phyloP scores from a whole-genome alignment of 352 stramenopile genomes.

The Halophytophthora batemanensis region DNA sequence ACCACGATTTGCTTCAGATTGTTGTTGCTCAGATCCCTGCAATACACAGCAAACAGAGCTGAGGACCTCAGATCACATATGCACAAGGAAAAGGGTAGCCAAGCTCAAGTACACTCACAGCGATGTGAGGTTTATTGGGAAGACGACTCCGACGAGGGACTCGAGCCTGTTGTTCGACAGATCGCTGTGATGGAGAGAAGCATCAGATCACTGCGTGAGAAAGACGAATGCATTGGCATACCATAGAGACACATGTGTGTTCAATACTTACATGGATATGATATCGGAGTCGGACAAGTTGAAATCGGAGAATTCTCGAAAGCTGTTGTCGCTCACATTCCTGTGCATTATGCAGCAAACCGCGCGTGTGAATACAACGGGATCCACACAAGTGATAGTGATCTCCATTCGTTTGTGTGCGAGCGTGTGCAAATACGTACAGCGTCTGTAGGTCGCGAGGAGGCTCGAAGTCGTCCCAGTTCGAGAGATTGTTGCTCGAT shows the following conservation, averaged over 20 bases:
- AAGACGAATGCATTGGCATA: too few relatives aligned
- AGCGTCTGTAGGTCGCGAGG: slow-evolving; percentile 26
- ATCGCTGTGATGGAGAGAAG: slow-evolving; percentile 10
- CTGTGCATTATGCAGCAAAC: slow-evolving; percentile 9
- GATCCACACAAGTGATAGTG: background rate
- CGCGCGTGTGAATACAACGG: background rate
- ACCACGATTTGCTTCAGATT: slow-evolving; percentile 28
- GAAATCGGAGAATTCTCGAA: slow-evolving; percentile 14
- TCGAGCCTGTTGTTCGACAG: slow-evolving; percentile 33
- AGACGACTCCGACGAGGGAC: slow-evolving; percentile 25
- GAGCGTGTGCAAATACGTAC: too few relatives aligned
- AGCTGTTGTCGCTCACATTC: slow-evolving; percentile 30
- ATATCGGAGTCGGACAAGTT: slow-evolving; percentile 27
- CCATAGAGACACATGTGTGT: background rate
- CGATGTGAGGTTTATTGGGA: slow-evolving; percentile 20
- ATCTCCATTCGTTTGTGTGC: too few relatives aligned
- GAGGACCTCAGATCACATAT: background rate
- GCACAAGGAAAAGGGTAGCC: background rate
- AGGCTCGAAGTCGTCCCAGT: slow-evolving; percentile 26
- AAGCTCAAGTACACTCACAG: slow-evolving; percentile 13
- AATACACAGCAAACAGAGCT: background rate
- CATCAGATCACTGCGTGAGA: background rate
- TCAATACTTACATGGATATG: slow-evolving; percentile 22
- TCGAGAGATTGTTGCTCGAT: slow-evolving; percentile 25
- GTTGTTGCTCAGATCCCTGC: slow-evolving; percentile 40